These are phyloP conservation scores for Pseudonitzschia multistriata DNA, from an alignment of 108 stramenopile genomes.

Conservation along the genomic window DNA sequence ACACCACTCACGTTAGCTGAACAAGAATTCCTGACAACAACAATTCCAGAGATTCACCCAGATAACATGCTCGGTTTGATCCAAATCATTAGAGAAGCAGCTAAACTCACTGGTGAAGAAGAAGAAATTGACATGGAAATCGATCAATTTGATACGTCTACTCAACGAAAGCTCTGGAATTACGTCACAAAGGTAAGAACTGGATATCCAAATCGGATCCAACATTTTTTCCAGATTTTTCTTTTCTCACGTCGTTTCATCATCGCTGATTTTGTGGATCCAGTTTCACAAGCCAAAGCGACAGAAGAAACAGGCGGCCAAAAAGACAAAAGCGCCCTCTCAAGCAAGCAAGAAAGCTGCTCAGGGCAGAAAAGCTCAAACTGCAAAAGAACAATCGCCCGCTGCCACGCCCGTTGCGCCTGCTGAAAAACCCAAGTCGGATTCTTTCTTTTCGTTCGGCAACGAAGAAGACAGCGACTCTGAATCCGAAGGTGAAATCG, in stretches of 20 bases:
- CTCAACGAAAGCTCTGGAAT: constrained; percentile 75
- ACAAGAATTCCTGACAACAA: constrained; percentile 78
- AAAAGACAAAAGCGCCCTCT: constrained; percentile 42
- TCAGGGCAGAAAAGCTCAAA: constrained; percentile 40
- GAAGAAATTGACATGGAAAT: constrained; percentile 89
- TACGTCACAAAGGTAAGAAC: constrained; percentile 82
- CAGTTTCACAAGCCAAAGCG: constrained; percentile 41
- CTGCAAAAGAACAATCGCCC: constrained; percentile 21
- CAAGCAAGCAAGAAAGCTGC: constrained; percentile 41
- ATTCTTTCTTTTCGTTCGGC: constrained; percentile 73
- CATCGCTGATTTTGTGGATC: constrained; percentile 17
- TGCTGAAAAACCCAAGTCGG: constrained; percentile 30
- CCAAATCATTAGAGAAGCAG: constrained; percentile 81
- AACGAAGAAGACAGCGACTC: constrained; percentile 75
- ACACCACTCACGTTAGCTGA: constrained; percentile 69
- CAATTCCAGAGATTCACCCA: constrained; percentile 66
- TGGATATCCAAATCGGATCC: not conserved
- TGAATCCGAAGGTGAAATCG: constrained; percentile 53
- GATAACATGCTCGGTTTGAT: constrained; percentile 66
- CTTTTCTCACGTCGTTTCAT: not conserved
- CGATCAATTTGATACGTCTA: constrained; percentile 70
- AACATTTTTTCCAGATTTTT: not conserved
- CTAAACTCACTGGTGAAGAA: constrained; percentile 71
- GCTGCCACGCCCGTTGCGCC: constrained; percentile 35
- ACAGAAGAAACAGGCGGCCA: constrained; percentile 35